Conservation (phyloP, 2,329 filamentous ascomycete genomes). For the Cordyceps farinosa region DNA sequence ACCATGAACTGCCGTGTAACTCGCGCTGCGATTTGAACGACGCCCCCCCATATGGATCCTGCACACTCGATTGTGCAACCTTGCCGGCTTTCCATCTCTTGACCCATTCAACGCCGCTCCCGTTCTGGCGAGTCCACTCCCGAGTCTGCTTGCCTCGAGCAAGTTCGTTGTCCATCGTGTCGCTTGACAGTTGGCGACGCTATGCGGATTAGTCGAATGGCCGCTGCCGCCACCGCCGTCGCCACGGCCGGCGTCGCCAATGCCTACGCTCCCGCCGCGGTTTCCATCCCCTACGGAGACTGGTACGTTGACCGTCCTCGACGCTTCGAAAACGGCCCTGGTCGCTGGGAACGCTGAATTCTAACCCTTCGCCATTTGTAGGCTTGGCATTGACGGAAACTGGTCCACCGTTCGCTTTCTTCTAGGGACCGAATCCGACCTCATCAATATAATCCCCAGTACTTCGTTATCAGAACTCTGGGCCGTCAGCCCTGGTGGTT, state of each 20-base stretch:
- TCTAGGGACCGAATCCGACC: constrained; percentile 39
- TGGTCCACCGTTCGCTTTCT: constrained; percentile 67
- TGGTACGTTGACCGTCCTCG: constrained; percentile 4
- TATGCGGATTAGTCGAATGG: constrained; percentile 17
- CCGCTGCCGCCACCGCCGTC: constrained; percentile 8
- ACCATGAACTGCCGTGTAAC: constrained; percentile 8
- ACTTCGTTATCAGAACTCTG: constrained; percentile 70
- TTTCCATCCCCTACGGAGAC: constrained; percentile 11
- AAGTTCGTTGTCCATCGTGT: neutral
- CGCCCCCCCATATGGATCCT: constrained; percentile 11
- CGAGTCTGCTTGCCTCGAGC: constrained; percentile 5
- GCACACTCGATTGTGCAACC: constrained; percentile 10
- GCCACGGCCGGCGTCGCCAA: constrained; percentile 11
- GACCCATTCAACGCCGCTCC: neutral
- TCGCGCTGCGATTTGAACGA: neutral
- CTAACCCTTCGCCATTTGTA: constrained; percentile 26
- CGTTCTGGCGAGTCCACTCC: neutral
- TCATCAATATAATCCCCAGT: constrained; percentile 49
- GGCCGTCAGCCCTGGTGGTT: constrained; percentile 60
- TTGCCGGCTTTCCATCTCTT: neutral
- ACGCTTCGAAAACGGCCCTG: no score
- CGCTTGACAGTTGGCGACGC: constrained; percentile 10
- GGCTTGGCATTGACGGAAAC: constrained; percentile 63
- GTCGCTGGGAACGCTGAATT: neutral
- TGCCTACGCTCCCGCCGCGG: constrained; percentile 9